Evolutionary conservation across 2,329 filamentous ascomycete species (phyloP), one percentile per base, ranked within the genome.

Genomic region (Stagonosporopsis chrysanthemi): DNA sequence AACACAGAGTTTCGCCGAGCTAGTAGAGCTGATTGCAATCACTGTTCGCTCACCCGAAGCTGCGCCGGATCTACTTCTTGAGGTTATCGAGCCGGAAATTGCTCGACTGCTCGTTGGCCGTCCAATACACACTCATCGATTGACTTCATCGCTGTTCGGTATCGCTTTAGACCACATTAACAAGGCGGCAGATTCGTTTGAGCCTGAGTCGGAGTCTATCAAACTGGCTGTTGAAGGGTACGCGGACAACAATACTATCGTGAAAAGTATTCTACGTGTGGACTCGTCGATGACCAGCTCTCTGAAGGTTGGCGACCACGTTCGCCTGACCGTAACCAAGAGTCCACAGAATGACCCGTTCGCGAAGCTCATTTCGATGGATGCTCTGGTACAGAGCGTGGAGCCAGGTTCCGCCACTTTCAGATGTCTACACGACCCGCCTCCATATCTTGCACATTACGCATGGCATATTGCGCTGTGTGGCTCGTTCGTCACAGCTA

Each of bases 141-240:
- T 79, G 36, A 60, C 76, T 2, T 65, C 63, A 7, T 76, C 73
- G 38, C 36, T 75, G 8, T 72, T 73, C 31, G 75, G 72, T 1
- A 75, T 80, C 33, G 77, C 76, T 1, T 23, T 80, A 7, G 76
- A 80, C 48, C 77, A 80, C 50, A 70, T 79, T 14, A 74, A 76
- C 22, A 75, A 79, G 58, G 72, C 71, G 2, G 58, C 56, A 26
- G 61, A 63, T 14, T 42, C 36, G 55, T 19, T 26, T 12, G 60
- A 61, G 28, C 17, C 49, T 4, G 51, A 61, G 38, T 49, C 33
- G 40, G 63, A 62, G 26, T 46, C 50, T 12, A 38, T 69, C 15
- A 43, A 52, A 26, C 52, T 69, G 26, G 26, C 26, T 28, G 26
- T 28, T 28, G 9, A 28, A 5, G 26, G 26, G 9, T 28, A 5